Conservation (phyloP, 1,139 yeast species). For the Hyphopichia fennica region DNA sequence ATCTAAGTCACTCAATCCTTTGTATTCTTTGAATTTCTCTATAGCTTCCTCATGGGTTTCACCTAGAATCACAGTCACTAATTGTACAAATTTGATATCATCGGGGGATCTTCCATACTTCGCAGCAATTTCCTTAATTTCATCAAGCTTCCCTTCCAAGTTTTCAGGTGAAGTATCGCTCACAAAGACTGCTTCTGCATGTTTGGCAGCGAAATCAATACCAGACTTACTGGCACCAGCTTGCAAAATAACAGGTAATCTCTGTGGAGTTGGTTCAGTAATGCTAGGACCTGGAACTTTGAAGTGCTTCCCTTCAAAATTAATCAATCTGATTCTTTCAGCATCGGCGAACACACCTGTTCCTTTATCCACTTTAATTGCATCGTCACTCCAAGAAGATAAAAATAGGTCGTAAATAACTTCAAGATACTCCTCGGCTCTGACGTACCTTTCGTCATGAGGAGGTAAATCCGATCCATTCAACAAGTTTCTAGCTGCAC, state of each 20-base stretch:
- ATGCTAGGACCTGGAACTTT: constrained; percentile 48
- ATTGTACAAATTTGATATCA: constrained; percentile 33
- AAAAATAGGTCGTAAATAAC: constrained; percentile 39
- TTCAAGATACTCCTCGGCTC: constrained; percentile 43
- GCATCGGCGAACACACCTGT: constrained; percentile 39
- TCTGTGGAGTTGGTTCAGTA: constrained; percentile 45
- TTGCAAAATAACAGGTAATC: constrained; percentile 46
- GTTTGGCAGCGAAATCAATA: constrained; percentile 42
- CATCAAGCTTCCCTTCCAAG: constrained; percentile 25
- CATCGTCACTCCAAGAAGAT: constrained; percentile 49
- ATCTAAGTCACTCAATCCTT: constrained; percentile 34
- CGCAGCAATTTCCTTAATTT: constrained; percentile 26
- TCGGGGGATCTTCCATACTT: constrained; percentile 34
- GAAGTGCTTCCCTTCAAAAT: constrained; percentile 39
- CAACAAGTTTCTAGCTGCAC: constrained; percentile 40
- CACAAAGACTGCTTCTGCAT: constrained; percentile 45
- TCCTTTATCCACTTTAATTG: constrained; percentile 32
- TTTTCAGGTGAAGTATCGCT: constrained; percentile 29
- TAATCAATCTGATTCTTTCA: constrained; percentile 38
- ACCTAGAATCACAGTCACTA: constrained; percentile 33
- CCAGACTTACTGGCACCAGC: constrained; percentile 50
- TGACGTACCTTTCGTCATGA: constrained; percentile 39
- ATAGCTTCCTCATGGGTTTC: constrained; percentile 36
- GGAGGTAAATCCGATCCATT: constrained; percentile 35
- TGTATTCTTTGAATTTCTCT: constrained; percentile 27